Percentiles rank a stretch among this genome's conserved stretches.
These are phyloP conservation scores for Barnettozyma wickerhamii DNA, from an alignment of 805 yeast species.

Conservation along the genomic window DNA sequence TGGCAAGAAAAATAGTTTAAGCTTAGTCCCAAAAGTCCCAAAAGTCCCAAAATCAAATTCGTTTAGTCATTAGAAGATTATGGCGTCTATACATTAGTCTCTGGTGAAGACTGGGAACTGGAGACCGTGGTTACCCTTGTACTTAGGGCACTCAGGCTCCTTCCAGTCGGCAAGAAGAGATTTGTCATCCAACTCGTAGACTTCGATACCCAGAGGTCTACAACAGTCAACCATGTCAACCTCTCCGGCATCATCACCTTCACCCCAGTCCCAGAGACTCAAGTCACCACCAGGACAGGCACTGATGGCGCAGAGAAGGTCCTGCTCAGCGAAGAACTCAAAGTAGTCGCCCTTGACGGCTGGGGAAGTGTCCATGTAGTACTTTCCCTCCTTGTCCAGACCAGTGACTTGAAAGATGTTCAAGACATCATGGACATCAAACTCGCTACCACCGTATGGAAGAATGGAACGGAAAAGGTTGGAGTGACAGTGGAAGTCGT, in stretches of 20 bases:
- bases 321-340: constrained; percentile 65
- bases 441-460: constrained; percentile 59
- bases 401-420: constrained; percentile 71
- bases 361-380: constrained; percentile 69
- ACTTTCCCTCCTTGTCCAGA: constrained; percentile 58
- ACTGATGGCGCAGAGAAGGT: constrained; percentile 56
- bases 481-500: constrained; percentile 65
- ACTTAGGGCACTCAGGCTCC: constrained; percentile 45
- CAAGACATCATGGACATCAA: constrained; percentile 64
- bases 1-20: too few relatives aligned
- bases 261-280: constrained; percentile 71
- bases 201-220: constrained; percentile 59
- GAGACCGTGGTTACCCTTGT: constrained; percentile 55
- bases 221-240: constrained; percentile 58
- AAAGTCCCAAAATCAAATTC: neutral
- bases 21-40: too few relatives aligned
- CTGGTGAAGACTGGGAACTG: constrained; percentile 24
- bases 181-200: constrained; percentile 47
- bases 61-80: neutral
- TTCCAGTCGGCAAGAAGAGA: constrained; percentile 45
- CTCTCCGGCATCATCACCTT: constrained; percentile 39
- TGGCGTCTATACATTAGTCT: constrained; percentile 4
- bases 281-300: constrained; percentile 73
- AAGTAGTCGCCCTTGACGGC: constrained; percentile 56
- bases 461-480: constrained; percentile 55